Conservation (phyloP, 1,139 yeast genomes). For the Zygotorulaspora mrakii region DNA sequence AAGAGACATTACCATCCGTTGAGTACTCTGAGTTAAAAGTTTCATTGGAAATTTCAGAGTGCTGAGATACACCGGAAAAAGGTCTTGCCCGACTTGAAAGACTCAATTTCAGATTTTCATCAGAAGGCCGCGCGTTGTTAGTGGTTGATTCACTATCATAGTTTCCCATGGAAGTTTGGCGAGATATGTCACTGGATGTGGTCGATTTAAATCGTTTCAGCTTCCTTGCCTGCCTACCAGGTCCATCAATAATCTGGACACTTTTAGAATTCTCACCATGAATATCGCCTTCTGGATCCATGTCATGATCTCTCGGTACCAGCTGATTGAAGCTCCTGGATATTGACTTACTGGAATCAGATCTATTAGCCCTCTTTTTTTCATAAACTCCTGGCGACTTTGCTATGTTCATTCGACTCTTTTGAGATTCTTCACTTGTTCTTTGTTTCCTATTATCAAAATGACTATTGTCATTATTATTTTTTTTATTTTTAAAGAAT, state of each 20-base stretch:
- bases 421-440: conserved; percentile 11
- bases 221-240: conserved; percentile 8
- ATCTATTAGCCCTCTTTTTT: conserved; percentile 15
- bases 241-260: conserved; percentile 2
- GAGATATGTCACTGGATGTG: conserved; percentile 29
- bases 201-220: conserved; percentile 29
- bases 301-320: conserved; percentile 9
- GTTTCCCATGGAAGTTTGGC: conserved; percentile 24
- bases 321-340: conserved; percentile 8
- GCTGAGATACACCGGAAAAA: conserved; percentile 61
- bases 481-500: conserved; percentile 22
- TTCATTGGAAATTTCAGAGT: conserved; percentile 56
- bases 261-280: background rate
- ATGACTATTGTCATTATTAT: conserved; percentile 6
- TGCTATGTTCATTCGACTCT: conserved; percentile 9
- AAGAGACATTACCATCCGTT: conserved; percentile 35
- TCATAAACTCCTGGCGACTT: conserved; percentile 7
- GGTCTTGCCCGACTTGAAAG: conserved; percentile 47
- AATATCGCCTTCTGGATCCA: background rate
- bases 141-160: conserved; percentile 24
- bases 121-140: conserved; percentile 12
- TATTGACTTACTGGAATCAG: conserved; percentile 13
- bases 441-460: conserved; percentile 5
- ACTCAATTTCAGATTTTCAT: conserved; percentile 18
- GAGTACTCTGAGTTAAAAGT: conserved; percentile 43